Evolutionary conservation across 176 grass and related monocot species (phyloP), one percentile per base, ranked within the genome.

Genomic region (Zea mays): DNA sequence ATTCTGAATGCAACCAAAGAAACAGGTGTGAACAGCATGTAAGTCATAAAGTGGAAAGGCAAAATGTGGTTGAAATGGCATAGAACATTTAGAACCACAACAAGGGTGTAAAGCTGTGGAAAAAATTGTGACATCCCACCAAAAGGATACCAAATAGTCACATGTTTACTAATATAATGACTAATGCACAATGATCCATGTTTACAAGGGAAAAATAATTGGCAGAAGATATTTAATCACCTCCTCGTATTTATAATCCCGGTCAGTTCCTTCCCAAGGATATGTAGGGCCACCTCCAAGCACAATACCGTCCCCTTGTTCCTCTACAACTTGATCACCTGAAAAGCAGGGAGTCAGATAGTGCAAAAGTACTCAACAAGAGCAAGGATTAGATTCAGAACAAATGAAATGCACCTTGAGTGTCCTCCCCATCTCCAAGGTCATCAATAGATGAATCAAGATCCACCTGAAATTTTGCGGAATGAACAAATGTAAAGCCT

Each of bases 171-270:
- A 57, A 20, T 27, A 27, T 41, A 41, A 35, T 44, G 33, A 50
- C 68, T 35, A 58, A 60, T 15, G 4, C 21, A 79, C 10, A 47
- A 15, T 69, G 6, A 69, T 11, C 15, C 50, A 61, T 60, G 40
- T 14, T 33, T 54, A 64, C 27, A 55, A 13, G 8, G 8, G 14
- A 39, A 69, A 36, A 39, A 8, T 5, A 15, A 12, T 11, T 3
- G 10, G 8, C 5, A 48, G 8, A 37, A 8, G 5, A 19, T 70
- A 27, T 41, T 6, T 5, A 73, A 46, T 33, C 41, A 97, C 87
- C 89, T 97, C 89, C 58, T 92, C 85, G 47, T 94, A 92, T 50
- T 75, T 89, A 62, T 96, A 97, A 61, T 86, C 85, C 20, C 71
- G 57, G 17, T 90, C 85, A 42, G 85, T 86, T 83, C 86, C 94